Evolutionary conservation across 2,329 filamentous ascomycete genomes (phyloP).

Genomic region (Ophiostoma populinum): DNA sequence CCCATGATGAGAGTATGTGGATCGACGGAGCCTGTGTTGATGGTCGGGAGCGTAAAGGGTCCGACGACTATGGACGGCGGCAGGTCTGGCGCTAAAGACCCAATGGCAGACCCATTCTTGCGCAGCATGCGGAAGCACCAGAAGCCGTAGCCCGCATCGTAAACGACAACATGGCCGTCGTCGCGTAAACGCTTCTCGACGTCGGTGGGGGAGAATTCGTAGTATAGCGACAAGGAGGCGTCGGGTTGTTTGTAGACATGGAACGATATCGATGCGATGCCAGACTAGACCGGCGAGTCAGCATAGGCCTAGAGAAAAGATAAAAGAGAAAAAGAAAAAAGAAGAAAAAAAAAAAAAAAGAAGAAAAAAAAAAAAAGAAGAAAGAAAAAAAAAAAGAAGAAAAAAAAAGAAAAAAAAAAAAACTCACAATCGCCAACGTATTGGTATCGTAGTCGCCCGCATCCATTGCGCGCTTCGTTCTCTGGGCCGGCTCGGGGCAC

Average conservation of each 20-base stretch:
- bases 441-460: conserved; percentile 47
- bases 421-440: conserved; percentile 37
- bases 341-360: conserved; percentile 22
- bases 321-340: conserved; percentile 12
- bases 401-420: not conserved
- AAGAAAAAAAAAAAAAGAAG: conserved; percentile 25
- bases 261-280: conserved; percentile 36
- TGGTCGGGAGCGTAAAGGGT: conserved; percentile 22
- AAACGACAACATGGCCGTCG: conserved; percentile 35
- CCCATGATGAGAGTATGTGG: no score
- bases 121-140: conserved; percentile 36
- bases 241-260: conserved; percentile 34
- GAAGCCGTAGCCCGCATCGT: conserved; percentile 31
- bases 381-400: conserved; percentile 6
- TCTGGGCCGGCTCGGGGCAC: conserved; percentile 11
- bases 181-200: conserved; percentile 33
- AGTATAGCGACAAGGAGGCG: conserved; percentile 23
- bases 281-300: conserved; percentile 36
- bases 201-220: conserved; percentile 30
- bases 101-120: conserved; percentile 21
- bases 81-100: no score
- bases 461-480: conserved; percentile 34
- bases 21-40: no score
- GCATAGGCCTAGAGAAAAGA: no score
- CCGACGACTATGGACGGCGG: no score